A percentile compares a stretch with the other conserved stretches of the same genome.
phyloP scores from a whole-genome alignment of 2,329 filamentous ascomycete species.

The Chlorencoelia australis region DNA sequence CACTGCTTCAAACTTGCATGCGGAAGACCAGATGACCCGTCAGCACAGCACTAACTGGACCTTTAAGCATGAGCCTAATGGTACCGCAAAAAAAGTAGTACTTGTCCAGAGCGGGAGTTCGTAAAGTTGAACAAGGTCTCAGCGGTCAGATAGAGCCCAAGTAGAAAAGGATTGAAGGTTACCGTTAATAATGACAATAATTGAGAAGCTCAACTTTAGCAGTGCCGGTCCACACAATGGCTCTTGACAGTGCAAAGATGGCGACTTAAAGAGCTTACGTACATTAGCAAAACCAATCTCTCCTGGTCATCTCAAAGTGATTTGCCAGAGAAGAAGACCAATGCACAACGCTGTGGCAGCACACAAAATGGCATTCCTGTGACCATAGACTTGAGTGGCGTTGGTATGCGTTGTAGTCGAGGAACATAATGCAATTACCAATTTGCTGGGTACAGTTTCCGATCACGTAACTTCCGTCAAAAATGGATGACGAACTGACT shows the following conservation, averaged over 20 bases:
- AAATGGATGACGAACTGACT: too few relatives aligned
- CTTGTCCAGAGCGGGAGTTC: not conserved
- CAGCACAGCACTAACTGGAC: not conserved
- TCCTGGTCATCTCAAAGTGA: not conserved
- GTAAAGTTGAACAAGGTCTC: not conserved
- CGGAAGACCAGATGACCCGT: not conserved
- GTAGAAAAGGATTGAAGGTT: not conserved
- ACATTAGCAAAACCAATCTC: not conserved
- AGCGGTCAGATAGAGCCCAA: not conserved
- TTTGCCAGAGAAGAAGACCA: not conserved
- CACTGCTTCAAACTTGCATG: not conserved
- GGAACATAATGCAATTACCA: not conserved
- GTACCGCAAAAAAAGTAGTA: not conserved
- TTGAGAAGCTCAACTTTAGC: not conserved
- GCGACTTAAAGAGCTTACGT: not conserved
- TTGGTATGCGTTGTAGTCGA: not conserved
- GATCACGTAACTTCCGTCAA: not conserved
- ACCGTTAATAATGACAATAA: not conserved
- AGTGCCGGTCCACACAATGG: not conserved
- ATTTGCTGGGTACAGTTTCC: not conserved
- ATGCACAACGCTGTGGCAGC: not conserved
- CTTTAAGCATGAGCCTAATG: not conserved
- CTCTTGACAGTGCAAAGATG: not conserved
- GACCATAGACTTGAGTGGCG: not conserved
- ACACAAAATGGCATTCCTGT: not conserved